A percentile compares a stretch with the other conserved stretches of the same genome.
These are phyloP conservation scores for Agrostemma githago DNA, from an alignment of 148 eudicot genomes.

Conservation along the genomic window DNA sequence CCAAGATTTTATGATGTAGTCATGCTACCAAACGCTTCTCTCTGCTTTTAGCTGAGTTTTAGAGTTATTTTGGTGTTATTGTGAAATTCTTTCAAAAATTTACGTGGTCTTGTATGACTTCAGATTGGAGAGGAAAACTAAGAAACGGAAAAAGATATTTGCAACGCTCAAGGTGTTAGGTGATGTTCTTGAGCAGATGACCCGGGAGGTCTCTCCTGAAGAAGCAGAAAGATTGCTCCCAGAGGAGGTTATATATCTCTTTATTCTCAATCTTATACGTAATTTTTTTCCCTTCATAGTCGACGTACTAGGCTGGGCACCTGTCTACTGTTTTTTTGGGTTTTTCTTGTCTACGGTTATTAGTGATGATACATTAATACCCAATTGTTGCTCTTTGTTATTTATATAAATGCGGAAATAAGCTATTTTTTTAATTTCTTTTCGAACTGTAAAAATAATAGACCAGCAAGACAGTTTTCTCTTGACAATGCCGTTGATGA, in stretches of 20 bases:
- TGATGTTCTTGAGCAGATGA: constrained; percentile 79
- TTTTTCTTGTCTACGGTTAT: too few relatives aligned
- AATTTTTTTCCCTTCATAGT: neutral
- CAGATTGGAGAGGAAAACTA: constrained; percentile 88
- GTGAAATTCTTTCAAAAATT: neutral
- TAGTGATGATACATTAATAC: too few relatives aligned
- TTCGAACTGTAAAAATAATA: too few relatives aligned
- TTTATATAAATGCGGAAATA: too few relatives aligned
- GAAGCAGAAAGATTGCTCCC: constrained; percentile 84
- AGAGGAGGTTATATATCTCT: constrained; percentile 55
- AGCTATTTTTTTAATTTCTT: too few relatives aligned
- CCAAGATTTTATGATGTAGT: neutral
- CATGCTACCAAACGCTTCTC: neutral
- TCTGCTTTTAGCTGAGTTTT: neutral
- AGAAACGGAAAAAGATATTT: constrained; percentile 80
- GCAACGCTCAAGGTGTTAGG: constrained; percentile 90
- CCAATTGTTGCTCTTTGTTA: too few relatives aligned
- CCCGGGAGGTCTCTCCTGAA: constrained; percentile 80
- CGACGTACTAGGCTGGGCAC: neutral
- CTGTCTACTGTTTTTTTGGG: neutral
- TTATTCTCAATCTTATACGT: neutral
- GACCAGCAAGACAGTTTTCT: too few relatives aligned
- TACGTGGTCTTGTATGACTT: constrained; percentile 2
- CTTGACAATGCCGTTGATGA: neutral
- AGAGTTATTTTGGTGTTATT: neutral